These are phyloP conservation scores for Pythium folliculosum DNA, from an alignment of 352 stramenopile species.

Conservation along the genomic window DNA sequence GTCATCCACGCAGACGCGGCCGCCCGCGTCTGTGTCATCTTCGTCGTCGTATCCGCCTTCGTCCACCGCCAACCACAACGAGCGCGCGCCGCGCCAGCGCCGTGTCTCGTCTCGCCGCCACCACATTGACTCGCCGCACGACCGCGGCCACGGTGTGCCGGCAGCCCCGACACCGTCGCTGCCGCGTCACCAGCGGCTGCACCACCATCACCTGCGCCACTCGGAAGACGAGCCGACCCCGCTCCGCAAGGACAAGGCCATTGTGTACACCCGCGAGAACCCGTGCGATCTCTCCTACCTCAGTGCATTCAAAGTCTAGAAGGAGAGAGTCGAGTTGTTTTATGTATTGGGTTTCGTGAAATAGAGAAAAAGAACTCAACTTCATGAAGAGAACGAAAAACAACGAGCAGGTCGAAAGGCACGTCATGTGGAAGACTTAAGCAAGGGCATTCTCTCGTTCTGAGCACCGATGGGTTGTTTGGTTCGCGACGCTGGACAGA, in stretches of 20 bases:
- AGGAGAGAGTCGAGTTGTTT: not conserved
- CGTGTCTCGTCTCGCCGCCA: constrained; percentile 10
- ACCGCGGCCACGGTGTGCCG: not conserved
- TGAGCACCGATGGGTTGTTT: no score
- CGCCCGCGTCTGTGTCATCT: constrained; percentile 3
- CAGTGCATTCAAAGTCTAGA: constrained; percentile 48
- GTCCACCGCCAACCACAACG: not conserved
- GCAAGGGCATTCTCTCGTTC: no score
- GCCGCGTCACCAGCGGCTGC: not conserved
- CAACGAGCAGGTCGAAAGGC: no score
- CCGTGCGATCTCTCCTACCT: constrained; percentile 61
- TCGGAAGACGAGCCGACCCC: constrained; percentile 12
- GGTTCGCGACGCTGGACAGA: no score
- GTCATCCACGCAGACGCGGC: constrained; percentile 1
- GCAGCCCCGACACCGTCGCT: not conserved
- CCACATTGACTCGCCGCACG: constrained; percentile 4
- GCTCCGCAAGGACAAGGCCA: constrained; percentile 4
- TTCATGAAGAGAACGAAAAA: not conserved
- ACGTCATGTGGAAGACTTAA: no score
- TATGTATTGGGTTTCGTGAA: constrained; percentile 6
- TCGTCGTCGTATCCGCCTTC: not conserved
- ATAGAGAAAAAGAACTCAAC: constrained; percentile 1
- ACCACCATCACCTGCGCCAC: constrained; percentile 6
- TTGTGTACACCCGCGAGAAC: constrained; percentile 37
- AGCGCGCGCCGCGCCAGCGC: not conserved